phyloP scores from a whole-genome alignment of 805 yeast genomes.

The Hanseniaspora pseudoguilliermondii region DNA sequence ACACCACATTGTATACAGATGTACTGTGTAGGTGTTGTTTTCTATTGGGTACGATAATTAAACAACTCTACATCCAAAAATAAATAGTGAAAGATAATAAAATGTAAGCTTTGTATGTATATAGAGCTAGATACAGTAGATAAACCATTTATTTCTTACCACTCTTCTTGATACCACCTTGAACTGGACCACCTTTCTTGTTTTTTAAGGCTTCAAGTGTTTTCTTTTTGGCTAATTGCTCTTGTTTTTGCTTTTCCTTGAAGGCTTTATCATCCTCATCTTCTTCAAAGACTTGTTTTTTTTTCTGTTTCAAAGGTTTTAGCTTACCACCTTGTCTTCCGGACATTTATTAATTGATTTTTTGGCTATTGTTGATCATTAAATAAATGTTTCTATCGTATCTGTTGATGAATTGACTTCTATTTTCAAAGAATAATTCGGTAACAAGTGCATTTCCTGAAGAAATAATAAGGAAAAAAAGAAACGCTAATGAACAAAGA shows the following conservation, averaged over 20 bases:
- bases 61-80: not conserved
- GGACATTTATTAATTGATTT: conserved; percentile 42
- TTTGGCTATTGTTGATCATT: not conserved
- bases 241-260: conserved; percentile 90
- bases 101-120: not conserved
- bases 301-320: conserved; percentile 65
- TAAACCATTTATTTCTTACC: conserved; percentile 35
- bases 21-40: no score
- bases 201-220: conserved; percentile 75
- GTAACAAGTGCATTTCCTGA: no score
- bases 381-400: not conserved
- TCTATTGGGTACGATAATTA: no score
- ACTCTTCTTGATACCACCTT: conserved; percentile 93
- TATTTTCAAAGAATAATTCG: no score
- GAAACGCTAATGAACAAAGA: no score
- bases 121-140: not conserved
- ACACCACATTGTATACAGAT: no score
- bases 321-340: conserved; percentile 97
- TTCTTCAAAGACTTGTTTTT: conserved; percentile 59
- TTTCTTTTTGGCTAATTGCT: conserved; percentile 83
- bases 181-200: conserved; percentile 65
- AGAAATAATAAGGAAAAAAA: no score
- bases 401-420: no score
- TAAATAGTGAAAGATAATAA: not conserved
- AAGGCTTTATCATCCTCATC: conserved; percentile 86